These are phyloP conservation scores for Erucastrum elatum DNA, from an alignment of 345 rosid genomes.

Conservation along the genomic window DNA sequence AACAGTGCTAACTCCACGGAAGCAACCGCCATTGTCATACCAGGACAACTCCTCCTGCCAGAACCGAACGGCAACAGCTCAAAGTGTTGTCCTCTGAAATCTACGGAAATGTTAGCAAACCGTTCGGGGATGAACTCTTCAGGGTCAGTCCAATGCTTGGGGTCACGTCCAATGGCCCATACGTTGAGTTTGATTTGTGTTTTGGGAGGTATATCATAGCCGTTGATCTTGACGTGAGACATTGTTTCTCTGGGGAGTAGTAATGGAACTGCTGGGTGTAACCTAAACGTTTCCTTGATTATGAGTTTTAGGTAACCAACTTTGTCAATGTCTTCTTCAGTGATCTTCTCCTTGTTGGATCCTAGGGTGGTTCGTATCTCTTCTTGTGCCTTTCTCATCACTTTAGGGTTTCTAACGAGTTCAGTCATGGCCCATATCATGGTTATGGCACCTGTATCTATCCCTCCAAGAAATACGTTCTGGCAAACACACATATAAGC, in stretches of 20 bases:
- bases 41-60: conserved; percentile 26
- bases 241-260: conserved; percentile 18
- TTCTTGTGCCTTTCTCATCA: conserved; percentile 24
- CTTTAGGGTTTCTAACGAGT: conserved; percentile 22
- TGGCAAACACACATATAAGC: neutral
- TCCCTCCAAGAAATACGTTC: conserved; percentile 20
- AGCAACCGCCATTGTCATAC: conserved; percentile 1
- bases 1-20: conserved; percentile 18
- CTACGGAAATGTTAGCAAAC: neutral
- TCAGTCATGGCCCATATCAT: conserved; percentile 25
- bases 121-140: conserved; percentile 19
- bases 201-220: conserved; percentile 20
- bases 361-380: conserved; percentile 20
- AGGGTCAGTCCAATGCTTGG: conserved; percentile 18
- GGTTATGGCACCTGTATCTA: conserved; percentile 21
- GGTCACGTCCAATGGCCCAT: conserved; percentile 23
- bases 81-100: conserved; percentile 21
- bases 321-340: conserved; percentile 6
- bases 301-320: conserved; percentile 21
- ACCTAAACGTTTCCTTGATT: conserved; percentile 20
- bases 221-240: conserved; percentile 27
- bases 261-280: conserved; percentile 15
- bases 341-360: neutral
- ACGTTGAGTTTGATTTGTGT: conserved; percentile 16
- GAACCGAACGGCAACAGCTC: conserved; percentile 17